Evolutionary conservation across 768 basidiomycete species (phyloP), one percentile per base, ranked within the genome.

Genomic region (Tylopilus cervinicoccineus): DNA sequence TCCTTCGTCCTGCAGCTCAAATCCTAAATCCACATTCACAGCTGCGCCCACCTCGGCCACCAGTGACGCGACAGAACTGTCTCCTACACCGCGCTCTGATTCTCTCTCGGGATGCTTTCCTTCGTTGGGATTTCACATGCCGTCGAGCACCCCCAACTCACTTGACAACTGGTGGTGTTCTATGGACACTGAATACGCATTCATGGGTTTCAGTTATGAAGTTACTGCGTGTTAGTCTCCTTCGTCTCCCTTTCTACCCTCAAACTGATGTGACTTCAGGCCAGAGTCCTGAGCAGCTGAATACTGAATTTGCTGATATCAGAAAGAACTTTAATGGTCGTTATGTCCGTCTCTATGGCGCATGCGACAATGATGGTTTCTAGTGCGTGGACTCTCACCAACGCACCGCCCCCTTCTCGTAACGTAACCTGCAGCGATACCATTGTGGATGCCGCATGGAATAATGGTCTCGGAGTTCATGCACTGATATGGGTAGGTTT

Each of bases 151-250:
- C 9, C 83, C 84, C 0, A 47, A 61, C 1, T 75, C 75, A 2
- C 47, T 72, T 29, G 65, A 67, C 10, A 69, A 71, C 43, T 84
- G 82, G 82, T 84, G 86, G 87, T 90, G 87, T 60, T 62, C 76
- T 47, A 61, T 68, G 31, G 65, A 68, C 45, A 79, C 76, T 0
- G 87, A 90, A 61, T 88, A 86, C 55, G 87, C 78, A 0, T 89
- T 89, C 60, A 66, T 88, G 42, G 87, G 86, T 0, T 84, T 89
- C 65, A 84, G 84, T 61, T 89, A 89, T 55, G 86, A 86, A 57
- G 73, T 88, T 20, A 77, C 81, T 34, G 72, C 69, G 11, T 87
- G 85, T 84, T 55, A 41, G 78, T 65, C 24, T 26, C 43, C 2
- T 5, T 33, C 29, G 16, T 36, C 10, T 38, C 14, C 16, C 19